phyloP scores from a whole-genome alignment of 2,329 filamentous ascomycete genomes.

The Chaetomiaceae sp. region DNA sequence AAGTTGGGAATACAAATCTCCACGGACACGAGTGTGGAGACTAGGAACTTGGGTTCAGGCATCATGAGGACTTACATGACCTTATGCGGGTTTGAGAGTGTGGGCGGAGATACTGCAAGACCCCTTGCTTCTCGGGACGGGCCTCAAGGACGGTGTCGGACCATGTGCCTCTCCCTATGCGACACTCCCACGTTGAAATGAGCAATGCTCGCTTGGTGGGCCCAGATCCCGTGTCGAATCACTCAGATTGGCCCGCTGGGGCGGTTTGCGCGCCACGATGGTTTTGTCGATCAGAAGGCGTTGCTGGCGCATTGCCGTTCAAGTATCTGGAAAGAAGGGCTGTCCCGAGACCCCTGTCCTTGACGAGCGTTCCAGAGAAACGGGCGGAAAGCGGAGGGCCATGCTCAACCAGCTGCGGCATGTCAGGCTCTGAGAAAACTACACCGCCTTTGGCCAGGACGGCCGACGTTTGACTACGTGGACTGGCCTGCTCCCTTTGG shows the following conservation, averaged over 20 bases:
- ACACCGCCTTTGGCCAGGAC: conserved; percentile 21
- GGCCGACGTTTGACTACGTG: conserved; percentile 20
- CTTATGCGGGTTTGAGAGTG: conserved; percentile 22
- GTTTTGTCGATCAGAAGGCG: conserved; percentile 32
- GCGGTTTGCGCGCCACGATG: conserved; percentile 33
- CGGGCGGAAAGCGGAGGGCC: conserved; percentile 12
- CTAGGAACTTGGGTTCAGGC: conserved; percentile 13
- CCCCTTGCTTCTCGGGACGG: conserved; percentile 24
- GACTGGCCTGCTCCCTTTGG: conserved; percentile 5
- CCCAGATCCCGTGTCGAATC: conserved; percentile 27
- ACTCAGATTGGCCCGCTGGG: conserved; percentile 30
- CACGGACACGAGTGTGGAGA: conserved; percentile 5
- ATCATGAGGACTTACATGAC: conserved; percentile 25
- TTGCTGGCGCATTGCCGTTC: conserved; percentile 23
- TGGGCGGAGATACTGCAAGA: conserved; percentile 23
- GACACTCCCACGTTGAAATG: conserved; percentile 31
- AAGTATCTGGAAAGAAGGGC: conserved; percentile 19
- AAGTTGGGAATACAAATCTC: conserved; percentile 4
- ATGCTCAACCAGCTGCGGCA: conserved; percentile 14
- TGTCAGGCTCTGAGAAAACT: conserved; percentile 9
- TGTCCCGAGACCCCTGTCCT: conserved; percentile 21
- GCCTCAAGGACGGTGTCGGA: conserved; percentile 21
- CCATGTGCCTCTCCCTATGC: conserved; percentile 24
- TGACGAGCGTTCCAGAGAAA: conserved; percentile 12
- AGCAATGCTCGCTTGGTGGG: conserved; percentile 32